These are phyloP conservation scores for Orobanche coerulescens DNA, from an alignment of 257 asterid genomes.

Conservation along the genomic window DNA sequence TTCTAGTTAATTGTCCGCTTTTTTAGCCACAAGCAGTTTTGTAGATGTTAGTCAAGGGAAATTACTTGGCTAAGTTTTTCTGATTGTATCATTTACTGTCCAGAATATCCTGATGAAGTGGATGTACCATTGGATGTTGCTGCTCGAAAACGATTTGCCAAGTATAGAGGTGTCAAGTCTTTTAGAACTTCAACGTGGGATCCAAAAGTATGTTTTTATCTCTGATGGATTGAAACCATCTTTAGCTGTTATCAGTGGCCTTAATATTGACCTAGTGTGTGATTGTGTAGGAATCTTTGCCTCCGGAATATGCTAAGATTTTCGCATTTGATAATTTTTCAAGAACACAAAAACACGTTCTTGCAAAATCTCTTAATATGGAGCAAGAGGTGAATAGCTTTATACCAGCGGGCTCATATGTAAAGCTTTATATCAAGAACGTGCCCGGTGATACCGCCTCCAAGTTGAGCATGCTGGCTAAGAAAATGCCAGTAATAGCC, in stretches of 20 bases:
- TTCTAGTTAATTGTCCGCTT: constrained; percentile 6
- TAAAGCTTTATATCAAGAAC: constrained; percentile 59
- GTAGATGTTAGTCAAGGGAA: neutral
- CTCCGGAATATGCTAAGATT: constrained; percentile 78
- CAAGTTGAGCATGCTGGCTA: constrained; percentile 37
- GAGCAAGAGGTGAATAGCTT: constrained; percentile 54
- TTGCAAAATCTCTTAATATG: constrained; percentile 62
- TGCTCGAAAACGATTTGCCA: constrained; percentile 92
- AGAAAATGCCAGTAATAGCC: constrained; percentile 52
- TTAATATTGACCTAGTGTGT: constrained; percentile 19
- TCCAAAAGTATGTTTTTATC: constrained; percentile 61
- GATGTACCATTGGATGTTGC: constrained; percentile 83
- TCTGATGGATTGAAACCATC: constrained; percentile 2
- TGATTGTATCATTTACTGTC: constrained; percentile 19
- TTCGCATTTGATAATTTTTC: constrained; percentile 80
- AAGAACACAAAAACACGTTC: constrained; percentile 76
- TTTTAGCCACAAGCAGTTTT: constrained; percentile 7
- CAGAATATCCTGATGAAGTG: constrained; percentile 98
- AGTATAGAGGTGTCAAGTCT: constrained; percentile 88
- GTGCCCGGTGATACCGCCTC: constrained; percentile 52
- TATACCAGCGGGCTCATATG: constrained; percentile 60
- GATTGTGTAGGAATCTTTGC: constrained; percentile 79
- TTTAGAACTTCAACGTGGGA: constrained; percentile 99
- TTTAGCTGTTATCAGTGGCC: constrained; percentile 5
- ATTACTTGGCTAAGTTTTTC: constrained; percentile 13